These are phyloP conservation scores for Iris pallida DNA, from an alignment of 116 monocot species.

Conservation along the genomic window DNA sequence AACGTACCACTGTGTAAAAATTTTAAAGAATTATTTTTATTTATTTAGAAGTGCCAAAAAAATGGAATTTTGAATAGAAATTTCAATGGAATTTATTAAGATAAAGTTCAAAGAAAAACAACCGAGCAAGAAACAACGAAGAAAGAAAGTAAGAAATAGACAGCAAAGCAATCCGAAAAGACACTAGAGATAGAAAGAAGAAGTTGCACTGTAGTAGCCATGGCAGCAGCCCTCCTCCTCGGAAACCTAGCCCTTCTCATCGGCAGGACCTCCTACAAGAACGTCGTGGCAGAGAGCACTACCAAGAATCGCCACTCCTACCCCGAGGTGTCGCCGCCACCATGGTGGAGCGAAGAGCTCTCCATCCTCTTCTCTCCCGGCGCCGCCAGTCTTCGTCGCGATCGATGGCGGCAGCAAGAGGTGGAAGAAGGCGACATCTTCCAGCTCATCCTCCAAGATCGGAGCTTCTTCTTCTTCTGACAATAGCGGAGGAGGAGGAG, in stretches of 20 bases:
- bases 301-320: neutral
- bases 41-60: too few relatives aligned
- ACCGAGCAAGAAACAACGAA: too few relatives aligned
- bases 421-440: neutral
- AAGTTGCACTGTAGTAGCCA: too few relatives aligned
- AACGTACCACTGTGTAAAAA: too few relatives aligned
- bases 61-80: too few relatives aligned
- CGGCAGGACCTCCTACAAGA: neutral
- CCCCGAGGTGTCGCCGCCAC: slow-evolving; percentile 5
- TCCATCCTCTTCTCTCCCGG: neutral
- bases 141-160: too few relatives aligned
- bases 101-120: too few relatives aligned
- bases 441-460: slow-evolving; percentile 7
- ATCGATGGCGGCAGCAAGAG: neutral
- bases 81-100: too few relatives aligned
- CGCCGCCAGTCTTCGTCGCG: slow-evolving; percentile 5
- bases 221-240: slow-evolving; percentile 30
- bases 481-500: slow-evolving; percentile 21
- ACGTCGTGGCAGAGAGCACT: neutral
- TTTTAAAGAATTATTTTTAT: too few relatives aligned
- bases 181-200: too few relatives aligned
- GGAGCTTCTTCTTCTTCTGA: slow-evolving; percentile 10
- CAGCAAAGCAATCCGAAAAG: too few relatives aligned
- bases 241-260: slow-evolving; percentile 27
- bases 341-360: neutral